These are phyloP conservation scores for Besnoitia besnoiti DNA, from an alignment of 169 alveolate species.

Conservation along the genomic window DNA sequence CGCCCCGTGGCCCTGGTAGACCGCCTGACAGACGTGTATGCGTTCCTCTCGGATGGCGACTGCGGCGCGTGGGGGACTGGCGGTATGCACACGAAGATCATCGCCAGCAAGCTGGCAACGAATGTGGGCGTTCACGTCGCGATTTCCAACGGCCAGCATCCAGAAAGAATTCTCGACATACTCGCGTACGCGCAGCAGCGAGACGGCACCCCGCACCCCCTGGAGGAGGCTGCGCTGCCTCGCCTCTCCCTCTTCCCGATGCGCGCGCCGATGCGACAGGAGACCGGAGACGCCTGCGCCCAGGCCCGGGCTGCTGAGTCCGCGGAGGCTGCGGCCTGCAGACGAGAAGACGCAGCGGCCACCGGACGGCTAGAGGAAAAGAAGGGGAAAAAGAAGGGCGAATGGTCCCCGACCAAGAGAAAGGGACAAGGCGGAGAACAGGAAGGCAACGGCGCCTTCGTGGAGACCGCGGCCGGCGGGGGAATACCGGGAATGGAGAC, in stretches of 20 bases:
- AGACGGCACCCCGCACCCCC: background rate
- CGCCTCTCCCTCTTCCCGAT: background rate
- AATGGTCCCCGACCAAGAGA: background rate
- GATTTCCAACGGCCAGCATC: conserved; percentile 32
- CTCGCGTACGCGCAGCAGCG: conserved; percentile 9
- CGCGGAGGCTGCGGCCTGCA: background rate
- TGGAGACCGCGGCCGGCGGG: background rate
- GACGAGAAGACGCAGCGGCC: background rate
- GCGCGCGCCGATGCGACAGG: background rate
- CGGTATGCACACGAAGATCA: conserved; percentile 75
- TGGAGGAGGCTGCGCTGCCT: background rate
- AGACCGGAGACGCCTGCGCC: background rate
- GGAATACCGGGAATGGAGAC: no score
- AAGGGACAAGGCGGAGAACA: background rate
- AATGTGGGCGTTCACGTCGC: conserved; percentile 70
- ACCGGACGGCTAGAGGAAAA: background rate
- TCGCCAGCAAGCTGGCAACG: conserved; percentile 74
- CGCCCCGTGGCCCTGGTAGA: conserved; percentile 70
- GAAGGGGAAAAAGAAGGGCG: background rate
- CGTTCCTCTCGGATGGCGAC: conserved; percentile 57
- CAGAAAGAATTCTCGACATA: conserved; percentile 36
- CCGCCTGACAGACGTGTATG: conserved; percentile 64
- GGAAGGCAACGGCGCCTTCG: background rate
- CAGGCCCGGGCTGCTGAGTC: no score
- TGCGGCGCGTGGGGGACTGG: conserved; percentile 76